A percentile compares a stretch with the other conserved stretches of the same genome.
Evolutionary conservation across 805 yeast species (phyloP).

Genomic region (Pichia deserticola): DNA sequence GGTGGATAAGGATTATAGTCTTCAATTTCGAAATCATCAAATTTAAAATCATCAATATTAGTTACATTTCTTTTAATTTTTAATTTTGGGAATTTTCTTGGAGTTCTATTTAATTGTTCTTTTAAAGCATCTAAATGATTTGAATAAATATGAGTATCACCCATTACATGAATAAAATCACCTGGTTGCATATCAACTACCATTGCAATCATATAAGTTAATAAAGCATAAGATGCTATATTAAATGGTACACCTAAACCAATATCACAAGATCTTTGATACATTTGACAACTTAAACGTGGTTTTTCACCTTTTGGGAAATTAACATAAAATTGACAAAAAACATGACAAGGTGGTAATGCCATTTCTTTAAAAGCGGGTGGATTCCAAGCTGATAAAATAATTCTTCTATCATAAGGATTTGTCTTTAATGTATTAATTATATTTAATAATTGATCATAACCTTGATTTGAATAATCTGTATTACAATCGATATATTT

Average conservation of each 20-base stretch:
- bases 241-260: slow-evolving; percentile 99
- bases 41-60: slow-evolving; percentile 78
- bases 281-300: slow-evolving; percentile 75
- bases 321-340: slow-evolving; percentile 89
- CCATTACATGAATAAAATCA: slow-evolving; percentile 90
- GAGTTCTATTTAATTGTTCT: slow-evolving; percentile 68
- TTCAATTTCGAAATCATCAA: slow-evolving; percentile 77
- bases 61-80: slow-evolving; percentile 58
- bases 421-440: slow-evolving; percentile 74
- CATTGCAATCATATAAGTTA: slow-evolving; percentile 92
- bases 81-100: slow-evolving; percentile 76
- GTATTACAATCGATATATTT: slow-evolving; percentile 79
- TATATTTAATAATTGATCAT: slow-evolving; percentile 79
- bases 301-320: slow-evolving; percentile 59
- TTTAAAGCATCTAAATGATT: slow-evolving; percentile 90
- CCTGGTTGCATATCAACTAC: slow-evolving; percentile 95
- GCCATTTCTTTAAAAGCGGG: slow-evolving; percentile 94
- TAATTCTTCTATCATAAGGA: slow-evolving; percentile 92
- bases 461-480: slow-evolving; percentile 82
- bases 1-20: slow-evolving; percentile 76
- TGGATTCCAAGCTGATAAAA: slow-evolving; percentile 97
- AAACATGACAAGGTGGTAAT: slow-evolving; percentile 96
- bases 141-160: slow-evolving; percentile 92
- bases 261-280: slow-evolving; percentile 98
- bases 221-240: slow-evolving; percentile 90